Percentiles rank a stretch among this genome's conserved stretches.
Conservation (phyloP, 2,329 filamentous ascomycete species). For the Aspergillus sp. region DNA sequence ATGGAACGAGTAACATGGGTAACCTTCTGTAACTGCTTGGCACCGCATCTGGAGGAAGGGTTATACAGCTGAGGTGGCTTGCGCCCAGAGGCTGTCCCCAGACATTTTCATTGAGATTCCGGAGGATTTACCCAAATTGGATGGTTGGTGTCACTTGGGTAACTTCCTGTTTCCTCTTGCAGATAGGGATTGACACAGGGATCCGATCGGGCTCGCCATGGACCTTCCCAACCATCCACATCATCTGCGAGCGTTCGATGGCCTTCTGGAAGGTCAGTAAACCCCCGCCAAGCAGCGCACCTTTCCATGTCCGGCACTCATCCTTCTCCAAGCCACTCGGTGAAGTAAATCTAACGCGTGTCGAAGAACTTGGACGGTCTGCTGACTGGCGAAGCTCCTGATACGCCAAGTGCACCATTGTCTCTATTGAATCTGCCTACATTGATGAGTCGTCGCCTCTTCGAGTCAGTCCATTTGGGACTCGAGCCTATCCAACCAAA, state of each 20-base stretch:
- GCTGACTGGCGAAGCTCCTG: conserved; percentile 8
- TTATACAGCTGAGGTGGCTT: background rate
- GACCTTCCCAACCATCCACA: background rate
- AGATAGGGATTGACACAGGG: conserved; percentile 2
- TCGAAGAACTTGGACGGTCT: conserved; percentile 7
- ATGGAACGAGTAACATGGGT: background rate
- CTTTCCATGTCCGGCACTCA: conserved; percentile 14
- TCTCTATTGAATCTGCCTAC: background rate
- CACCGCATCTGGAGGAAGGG: background rate
- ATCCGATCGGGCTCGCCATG: background rate
- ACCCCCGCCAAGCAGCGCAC: conserved; percentile 9
- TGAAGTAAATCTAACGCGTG: background rate
- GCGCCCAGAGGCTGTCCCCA: background rate
- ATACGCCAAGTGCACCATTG: background rate
- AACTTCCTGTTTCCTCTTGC: background rate
- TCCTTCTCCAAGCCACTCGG: background rate
- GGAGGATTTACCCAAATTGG: background rate
- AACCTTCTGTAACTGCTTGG: background rate
- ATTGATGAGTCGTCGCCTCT: background rate
- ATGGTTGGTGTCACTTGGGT: background rate
- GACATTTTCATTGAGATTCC: background rate
- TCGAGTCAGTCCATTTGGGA: background rate
- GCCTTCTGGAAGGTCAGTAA: conserved; percentile 19
- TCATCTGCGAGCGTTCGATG: conserved; percentile 10
- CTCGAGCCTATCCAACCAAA: background rate